Percentiles rank a stretch among this genome's conserved stretches.
Conservation (phyloP, 2,329 filamentous ascomycete genomes). For the Stachybotrys chlorohalonatus region DNA sequence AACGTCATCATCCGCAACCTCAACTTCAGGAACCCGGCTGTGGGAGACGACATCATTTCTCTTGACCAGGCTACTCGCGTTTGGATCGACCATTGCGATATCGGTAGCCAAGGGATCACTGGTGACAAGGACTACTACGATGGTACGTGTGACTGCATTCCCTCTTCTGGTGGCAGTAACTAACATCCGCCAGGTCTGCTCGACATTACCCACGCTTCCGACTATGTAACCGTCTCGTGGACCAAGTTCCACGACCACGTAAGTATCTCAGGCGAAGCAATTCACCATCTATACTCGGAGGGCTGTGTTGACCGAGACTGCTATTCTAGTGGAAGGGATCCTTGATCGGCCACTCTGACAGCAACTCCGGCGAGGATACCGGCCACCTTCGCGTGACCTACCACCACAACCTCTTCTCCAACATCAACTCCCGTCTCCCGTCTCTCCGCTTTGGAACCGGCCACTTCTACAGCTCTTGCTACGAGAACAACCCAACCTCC, state of each 20-base stretch:
- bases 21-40: conserved; percentile 36
- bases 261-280: background rate
- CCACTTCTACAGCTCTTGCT: conserved; percentile 36
- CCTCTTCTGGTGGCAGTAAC: background rate
- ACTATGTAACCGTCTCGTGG: conserved; percentile 31
- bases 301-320: background rate
- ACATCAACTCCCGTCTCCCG: conserved; percentile 50
- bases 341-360: conserved; percentile 51
- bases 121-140: conserved; percentile 32
- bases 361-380: conserved; percentile 44
- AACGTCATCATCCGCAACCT: conserved; percentile 51
- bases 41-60: conserved; percentile 39
- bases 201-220: conserved; percentile 31
- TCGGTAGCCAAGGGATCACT: conserved; percentile 22
- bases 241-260: conserved; percentile 30
- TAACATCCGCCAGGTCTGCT: conserved; percentile 17
- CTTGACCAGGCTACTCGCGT: conserved; percentile 36
- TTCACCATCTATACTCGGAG: background rate
- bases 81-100: conserved; percentile 33
- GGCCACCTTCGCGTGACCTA: conserved; percentile 50
- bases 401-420: conserved; percentile 50
- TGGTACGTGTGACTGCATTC: conserved; percentile 6
- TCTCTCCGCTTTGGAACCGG: conserved; percentile 52
- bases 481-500: conserved; percentile 28
- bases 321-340: conserved; percentile 36